Base-by-base conservation (phyloP, 441 rosid genomes). In the Euphorbia corollata region DNA sequence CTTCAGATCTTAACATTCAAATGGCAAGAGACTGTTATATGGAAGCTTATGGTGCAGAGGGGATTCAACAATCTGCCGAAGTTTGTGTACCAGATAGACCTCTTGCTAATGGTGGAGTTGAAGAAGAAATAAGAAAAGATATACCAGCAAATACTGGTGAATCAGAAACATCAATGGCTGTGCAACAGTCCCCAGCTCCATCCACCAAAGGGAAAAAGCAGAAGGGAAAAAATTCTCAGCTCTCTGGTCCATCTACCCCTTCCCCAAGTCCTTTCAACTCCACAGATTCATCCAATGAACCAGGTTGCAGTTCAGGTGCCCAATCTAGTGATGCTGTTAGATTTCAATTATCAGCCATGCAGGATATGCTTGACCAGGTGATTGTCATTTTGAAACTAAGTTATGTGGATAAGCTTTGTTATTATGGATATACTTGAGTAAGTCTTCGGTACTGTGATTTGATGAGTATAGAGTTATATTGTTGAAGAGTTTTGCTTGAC, bases 331-430 rank as follows among this genome's bases (percentile, higher is more conserved):
- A 78, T 73, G 75, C 82, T 74, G 65, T 78, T 62, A 56, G 71
- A 54, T 76, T 89, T 64, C 99, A 89, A 58, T 67, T 87, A 22
- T 57, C 72, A 64, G 79, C 87, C 16, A 78, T 89, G 91, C 93
- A 87, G 64, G 86, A 85, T 61, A 80, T 65, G 63, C 80, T 94
- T 72, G 81, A 86, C 80, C 99, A 94, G 98, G 99, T 94, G 65
- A 83, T 63, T 71, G 43, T 38, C 27, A 16, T 32, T 68, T 38
- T 34, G 8, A 36, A 50, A 34, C 62, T 48, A 32, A 19, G 53
- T 61, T 65, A 22, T 57, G 32, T 22, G 5, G 16, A 6, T 66
- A 27, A 8, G 7, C 11, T 72, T 43, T 62, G 34, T 64, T 6
- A 41, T 54, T 36, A n/a, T 19, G 45, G n/a, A 54, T 56, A 57